A percentile compares a stretch with the other conserved stretches of the same genome.
Evolutionary conservation across 1,139 yeast genomes (phyloP).

Genomic region (Kurtzmaniella quercitrusa): DNA sequence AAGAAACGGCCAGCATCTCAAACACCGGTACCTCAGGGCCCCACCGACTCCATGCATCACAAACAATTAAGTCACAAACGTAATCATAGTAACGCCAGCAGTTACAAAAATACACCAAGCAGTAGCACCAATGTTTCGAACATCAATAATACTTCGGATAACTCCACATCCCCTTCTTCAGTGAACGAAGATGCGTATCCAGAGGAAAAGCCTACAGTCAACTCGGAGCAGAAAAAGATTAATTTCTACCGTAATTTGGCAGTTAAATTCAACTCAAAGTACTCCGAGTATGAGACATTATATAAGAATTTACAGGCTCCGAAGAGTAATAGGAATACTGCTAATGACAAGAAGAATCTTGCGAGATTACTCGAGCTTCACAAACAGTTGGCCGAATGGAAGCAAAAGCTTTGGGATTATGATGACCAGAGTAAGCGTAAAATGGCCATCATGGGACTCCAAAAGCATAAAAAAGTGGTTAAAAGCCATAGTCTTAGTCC

Average conservation of each 20-base stretch:
- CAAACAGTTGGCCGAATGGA: slow-evolving; percentile 32
- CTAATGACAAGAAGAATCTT: slow-evolving; percentile 19
- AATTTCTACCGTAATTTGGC: slow-evolving; percentile 28
- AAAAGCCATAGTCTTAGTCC: slow-evolving; percentile 7
- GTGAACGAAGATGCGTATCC: slow-evolving; percentile 8
- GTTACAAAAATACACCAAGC: slow-evolving; percentile 3
- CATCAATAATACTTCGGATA: slow-evolving; percentile 7
- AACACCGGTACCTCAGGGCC: slow-evolving; percentile 17
- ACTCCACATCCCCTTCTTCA: slow-evolving; percentile 10
- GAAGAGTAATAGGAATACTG: neutral
- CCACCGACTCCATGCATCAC: neutral
- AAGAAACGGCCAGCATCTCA: slow-evolving; percentile 13
- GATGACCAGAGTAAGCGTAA: slow-evolving; percentile 31
- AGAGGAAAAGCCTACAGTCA: slow-evolving; percentile 1
- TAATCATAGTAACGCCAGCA: slow-evolving; percentile 2
- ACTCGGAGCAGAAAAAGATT: slow-evolving; percentile 12
- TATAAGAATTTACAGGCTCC: slow-evolving; percentile 20
- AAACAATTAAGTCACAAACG: neutral
- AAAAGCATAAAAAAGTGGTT: slow-evolving; percentile 29
- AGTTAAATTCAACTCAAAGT: slow-evolving; percentile 31
- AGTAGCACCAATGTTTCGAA: slow-evolving; percentile 2
- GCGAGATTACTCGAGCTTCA: slow-evolving; percentile 32
- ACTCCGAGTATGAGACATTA: slow-evolving; percentile 35
- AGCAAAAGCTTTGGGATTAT: slow-evolving; percentile 32
- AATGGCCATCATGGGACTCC: slow-evolving; percentile 29